A percentile compares a stretch with the other conserved stretches of the same genome.
Conservation (phyloP, 495 filamentous ascomycete species). For the Hypomontagnella submonticulosa region DNA sequence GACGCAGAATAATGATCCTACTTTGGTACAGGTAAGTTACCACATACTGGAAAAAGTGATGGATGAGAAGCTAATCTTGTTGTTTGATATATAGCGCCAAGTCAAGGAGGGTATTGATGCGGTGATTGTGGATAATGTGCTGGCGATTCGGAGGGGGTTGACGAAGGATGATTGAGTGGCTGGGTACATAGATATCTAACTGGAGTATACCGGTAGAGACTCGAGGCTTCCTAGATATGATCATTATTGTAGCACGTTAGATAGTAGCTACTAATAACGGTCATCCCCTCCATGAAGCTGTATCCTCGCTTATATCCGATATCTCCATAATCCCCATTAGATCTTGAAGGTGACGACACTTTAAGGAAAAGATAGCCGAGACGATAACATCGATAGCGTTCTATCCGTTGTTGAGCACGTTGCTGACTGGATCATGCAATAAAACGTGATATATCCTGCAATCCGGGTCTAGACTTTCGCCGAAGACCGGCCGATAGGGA, state of each 20-base stretch:
- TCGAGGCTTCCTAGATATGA: neutral
- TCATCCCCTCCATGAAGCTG: too few species aligned
- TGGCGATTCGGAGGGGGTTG: conserved; percentile 72
- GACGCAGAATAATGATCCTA: conserved; percentile 82
- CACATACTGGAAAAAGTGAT: neutral
- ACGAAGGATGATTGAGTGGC: conserved; percentile 47
- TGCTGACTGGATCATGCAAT: conserved; percentile 22
- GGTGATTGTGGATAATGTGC: conserved; percentile 93
- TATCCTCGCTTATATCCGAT: too few species aligned
- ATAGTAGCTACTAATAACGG: neutral
- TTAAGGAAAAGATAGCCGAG: neutral
- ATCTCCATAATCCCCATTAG: too few species aligned
- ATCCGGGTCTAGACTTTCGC: conserved; percentile 26
- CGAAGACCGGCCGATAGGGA: conserved; percentile 36
- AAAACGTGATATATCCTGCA: conserved; percentile 2
- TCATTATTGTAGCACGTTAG: neutral
- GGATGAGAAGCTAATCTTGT: conserved; percentile 40
- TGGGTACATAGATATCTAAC: neutral
- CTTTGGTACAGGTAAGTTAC: conserved; percentile 79
- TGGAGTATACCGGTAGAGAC: conserved; percentile 1
- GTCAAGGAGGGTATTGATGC: conserved; percentile 96
- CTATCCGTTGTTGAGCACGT: conserved; percentile 27
- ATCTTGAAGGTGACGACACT: conserved; percentile 13
- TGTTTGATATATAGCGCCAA: conserved; percentile 70
- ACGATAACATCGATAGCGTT: conserved; percentile 9